Evolutionary conservation across 2,329 filamentous ascomycete species (phyloP).

Genomic region (Sporothrix curviconia): DNA sequence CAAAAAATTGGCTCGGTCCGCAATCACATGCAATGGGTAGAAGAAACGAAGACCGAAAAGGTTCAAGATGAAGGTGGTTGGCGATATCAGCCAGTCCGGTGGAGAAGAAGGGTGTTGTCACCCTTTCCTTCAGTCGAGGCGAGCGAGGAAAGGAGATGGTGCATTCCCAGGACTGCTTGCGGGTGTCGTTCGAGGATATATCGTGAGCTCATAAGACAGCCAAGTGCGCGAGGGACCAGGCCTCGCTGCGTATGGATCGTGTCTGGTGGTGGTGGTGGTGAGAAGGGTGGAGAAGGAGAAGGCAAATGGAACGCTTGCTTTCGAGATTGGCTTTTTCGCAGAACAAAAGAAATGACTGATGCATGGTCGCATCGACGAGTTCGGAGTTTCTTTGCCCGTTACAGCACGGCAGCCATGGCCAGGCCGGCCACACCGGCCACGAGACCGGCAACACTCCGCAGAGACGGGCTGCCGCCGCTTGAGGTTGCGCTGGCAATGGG

Average conservation of each 20-base stretch:
- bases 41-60: neutral
- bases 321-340: too few relatives aligned
- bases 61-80: neutral
- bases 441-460: conserved; percentile 46
- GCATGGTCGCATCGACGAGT: conserved; percentile 27
- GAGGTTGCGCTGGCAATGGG: conserved; percentile 32
- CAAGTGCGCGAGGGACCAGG: neutral
- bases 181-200: neutral
- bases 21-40: neutral
- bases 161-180: neutral
- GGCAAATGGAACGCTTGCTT: too few relatives aligned
- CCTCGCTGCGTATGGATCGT: neutral
- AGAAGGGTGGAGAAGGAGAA: conserved; percentile 4
- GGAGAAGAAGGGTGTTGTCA: neutral
- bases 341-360: conserved; percentile 22
- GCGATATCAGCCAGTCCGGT: neutral
- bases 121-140: neutral
- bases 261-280: neutral
- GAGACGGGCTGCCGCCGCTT: conserved; percentile 39
- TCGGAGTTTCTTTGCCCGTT: conserved; percentile 29
- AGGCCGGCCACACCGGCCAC: conserved; percentile 33
- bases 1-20: conserved; percentile 5
- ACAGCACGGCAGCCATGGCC: conserved; percentile 45
- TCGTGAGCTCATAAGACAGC: neutral
- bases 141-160: neutral